Evolutionary conservation across 2,329 filamentous ascomycete genomes (phyloP), one percentile per base, ranked within the genome.

Genomic region (Colletotrichum orbiculare): DNA sequence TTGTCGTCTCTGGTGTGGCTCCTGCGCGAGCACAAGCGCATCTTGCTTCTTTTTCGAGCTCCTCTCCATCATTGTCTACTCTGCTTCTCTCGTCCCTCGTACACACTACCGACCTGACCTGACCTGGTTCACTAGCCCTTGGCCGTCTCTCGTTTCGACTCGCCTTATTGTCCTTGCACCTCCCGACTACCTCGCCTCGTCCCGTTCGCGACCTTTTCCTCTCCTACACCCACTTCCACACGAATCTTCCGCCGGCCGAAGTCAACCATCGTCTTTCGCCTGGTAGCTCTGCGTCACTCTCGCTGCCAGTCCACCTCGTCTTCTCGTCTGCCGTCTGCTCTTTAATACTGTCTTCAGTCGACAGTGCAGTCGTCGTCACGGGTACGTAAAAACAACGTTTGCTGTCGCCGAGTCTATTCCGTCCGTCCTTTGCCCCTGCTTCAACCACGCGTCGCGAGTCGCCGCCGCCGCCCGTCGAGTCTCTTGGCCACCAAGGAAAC

Each of bases 1-100:
- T 53, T 60, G 54, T 52, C 39, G 53, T 53, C 41, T 53, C 46
- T 55, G 57, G 50, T 55, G 25, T 25, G 62, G 62, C 62, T 65
- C 45, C 46, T 62, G 46, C 62, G 54, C 45, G 12, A 35, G 46
- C 25, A 38, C 55, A 48, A 48, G 37, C 54, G 50, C 50, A 56
- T 52, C 58, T 25, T 17, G 38, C 57, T 49, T 65, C 57, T 61
- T 61, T 45, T 47, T 61, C 15, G 47, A 45, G 45, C 39, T 33
- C 49, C 53, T 37, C 42, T 53, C 48, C 11, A 50, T 37, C 35
- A 13, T 33, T 39, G 43, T 39, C 35, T 34, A 17, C 35, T 56
- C 54, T 39, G 13, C 38, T 43, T n/a, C 34, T 43, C 10, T n/a
- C 41, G 25, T 54, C 11, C 33, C 37, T 46, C 42, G 25, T 25